A percentile compares a stretch with the other conserved stretches of the same genome.
Evolutionary conservation across 768 basidiomycete genomes (phyloP).

Genomic region (Galerina sulciceps): DNA sequence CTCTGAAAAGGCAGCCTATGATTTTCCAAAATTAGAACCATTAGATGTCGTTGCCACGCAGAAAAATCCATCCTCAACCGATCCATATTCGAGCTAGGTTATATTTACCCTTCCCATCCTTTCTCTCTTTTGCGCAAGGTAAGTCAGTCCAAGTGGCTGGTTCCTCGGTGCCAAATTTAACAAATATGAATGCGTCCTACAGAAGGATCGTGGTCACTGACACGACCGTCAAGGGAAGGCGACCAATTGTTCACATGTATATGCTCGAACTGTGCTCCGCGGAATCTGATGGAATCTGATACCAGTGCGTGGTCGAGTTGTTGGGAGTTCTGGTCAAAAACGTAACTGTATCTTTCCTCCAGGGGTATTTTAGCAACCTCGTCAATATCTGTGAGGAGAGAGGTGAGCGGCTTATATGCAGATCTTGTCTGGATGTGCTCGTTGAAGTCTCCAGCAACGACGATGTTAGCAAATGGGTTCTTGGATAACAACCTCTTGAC

Average conservation of each 20-base stretch:
- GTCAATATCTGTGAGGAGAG: conserved; percentile 52
- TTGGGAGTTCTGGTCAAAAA: conserved; percentile 61
- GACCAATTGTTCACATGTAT: conserved; percentile 68
- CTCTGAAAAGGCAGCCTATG: too few species aligned
- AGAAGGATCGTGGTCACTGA: conserved; percentile 67
- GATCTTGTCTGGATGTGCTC: conserved; percentile 59
- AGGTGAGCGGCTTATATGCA: conserved; percentile 48
- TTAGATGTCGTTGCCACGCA: too few species aligned
- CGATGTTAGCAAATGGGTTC: conserved; percentile 49
- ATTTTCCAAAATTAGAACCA: too few species aligned
- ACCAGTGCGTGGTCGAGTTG: conserved; percentile 66
- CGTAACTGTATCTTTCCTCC: conserved; percentile 64
- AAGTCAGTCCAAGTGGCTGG: too few species aligned
- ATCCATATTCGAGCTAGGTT: too few species aligned
- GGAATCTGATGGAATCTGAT: conserved; percentile 43
- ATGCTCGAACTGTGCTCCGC: conserved; percentile 55
- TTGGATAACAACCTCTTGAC: conserved; percentile 45
- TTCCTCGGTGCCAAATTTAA: conserved; percentile 18
- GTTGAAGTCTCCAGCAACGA: conserved; percentile 67
- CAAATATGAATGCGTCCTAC: conserved; percentile 56
- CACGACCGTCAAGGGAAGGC: conserved; percentile 38
- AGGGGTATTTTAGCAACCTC: conserved; percentile 48
- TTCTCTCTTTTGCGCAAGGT: too few species aligned
- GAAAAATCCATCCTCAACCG: too few species aligned
- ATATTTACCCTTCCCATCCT: too few species aligned